Conservation (phyloP, 106 monocot species). For the Dendrobium catenatum region DNA sequence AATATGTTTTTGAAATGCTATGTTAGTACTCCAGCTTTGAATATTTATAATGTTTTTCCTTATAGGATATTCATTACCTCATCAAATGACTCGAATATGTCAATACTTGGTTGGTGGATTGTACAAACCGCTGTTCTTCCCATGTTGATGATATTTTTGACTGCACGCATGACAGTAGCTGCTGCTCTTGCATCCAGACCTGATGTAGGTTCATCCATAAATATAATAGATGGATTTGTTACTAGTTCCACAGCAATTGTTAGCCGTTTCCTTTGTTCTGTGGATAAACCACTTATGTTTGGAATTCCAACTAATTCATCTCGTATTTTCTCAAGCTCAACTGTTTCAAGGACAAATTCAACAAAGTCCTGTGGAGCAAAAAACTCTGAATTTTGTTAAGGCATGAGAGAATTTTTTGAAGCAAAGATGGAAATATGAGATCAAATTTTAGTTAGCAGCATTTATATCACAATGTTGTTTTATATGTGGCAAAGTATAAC, state of each 20-base stretch:
- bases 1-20: no score
- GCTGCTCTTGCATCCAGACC: conserved; percentile 59
- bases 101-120: conserved; percentile 18
- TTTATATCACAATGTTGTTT: no score
- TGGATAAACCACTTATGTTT: conserved; percentile 2
- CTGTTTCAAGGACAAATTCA: background rate
- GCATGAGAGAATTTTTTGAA: no score
- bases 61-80: background rate
- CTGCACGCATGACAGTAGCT: conserved; percentile 12
- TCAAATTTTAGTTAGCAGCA: no score
- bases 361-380: conserved; percentile 6
- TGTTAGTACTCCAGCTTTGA: no score
- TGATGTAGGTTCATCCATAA: conserved; percentile 84
- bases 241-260: conserved; percentile 47
- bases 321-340: background rate
- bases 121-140: conserved; percentile 13
- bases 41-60: no score
- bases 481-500: background rate
- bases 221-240: conserved; percentile 71
- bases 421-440: no score
- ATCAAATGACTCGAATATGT: conserved; percentile 13
- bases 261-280: conserved; percentile 28
- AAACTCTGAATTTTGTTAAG: no score
- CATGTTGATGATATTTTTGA: conserved; percentile 1
- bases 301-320: conserved; percentile 2